Evolutionary conservation across 257 asterid species (phyloP).

Genomic region (Capsicum chinense): DNA sequence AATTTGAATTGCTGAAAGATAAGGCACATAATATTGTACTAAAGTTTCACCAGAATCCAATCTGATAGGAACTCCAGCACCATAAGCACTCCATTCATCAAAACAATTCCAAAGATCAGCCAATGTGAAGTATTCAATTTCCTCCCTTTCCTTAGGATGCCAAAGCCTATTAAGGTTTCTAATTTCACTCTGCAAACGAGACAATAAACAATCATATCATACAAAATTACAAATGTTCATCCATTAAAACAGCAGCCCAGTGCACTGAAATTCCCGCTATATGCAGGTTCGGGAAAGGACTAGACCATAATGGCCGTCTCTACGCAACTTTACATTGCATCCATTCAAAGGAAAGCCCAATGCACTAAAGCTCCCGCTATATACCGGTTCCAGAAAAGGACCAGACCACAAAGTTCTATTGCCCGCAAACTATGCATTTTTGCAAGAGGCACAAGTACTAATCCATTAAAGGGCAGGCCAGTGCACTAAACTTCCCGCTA

Average conservation of each 20-base stretch:
- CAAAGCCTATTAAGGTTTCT: slow-evolving; percentile 89
- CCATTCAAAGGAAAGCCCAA: neutral
- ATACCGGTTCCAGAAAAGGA: no score
- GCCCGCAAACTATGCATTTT: no score
- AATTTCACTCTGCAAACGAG: slow-evolving; percentile 58
- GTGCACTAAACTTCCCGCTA: no score
- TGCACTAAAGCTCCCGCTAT: no score
- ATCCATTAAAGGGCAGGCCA: no score
- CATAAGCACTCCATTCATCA: slow-evolving; percentile 98
- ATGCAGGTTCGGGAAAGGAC: no score
- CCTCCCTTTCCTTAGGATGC: slow-evolving; percentile 90
- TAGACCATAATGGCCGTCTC: no score
- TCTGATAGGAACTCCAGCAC: slow-evolving; percentile 78
- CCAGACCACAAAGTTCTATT: no score
- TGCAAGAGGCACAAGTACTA: no score
- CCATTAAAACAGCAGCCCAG: neutral
- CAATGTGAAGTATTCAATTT: slow-evolving; percentile 74
- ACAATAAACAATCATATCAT: neutral
- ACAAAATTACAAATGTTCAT: neutral
- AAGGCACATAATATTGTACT: slow-evolving; percentile 87
- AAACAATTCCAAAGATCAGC: slow-evolving; percentile 86
- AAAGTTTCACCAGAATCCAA: slow-evolving; percentile 72
- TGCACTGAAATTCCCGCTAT: no score
- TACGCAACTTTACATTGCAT: no score
- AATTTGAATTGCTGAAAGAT: slow-evolving; percentile 92